Base-by-base conservation (phyloP, 352 stramenopile genomes). In the Globisporangium takayamanum region DNA sequence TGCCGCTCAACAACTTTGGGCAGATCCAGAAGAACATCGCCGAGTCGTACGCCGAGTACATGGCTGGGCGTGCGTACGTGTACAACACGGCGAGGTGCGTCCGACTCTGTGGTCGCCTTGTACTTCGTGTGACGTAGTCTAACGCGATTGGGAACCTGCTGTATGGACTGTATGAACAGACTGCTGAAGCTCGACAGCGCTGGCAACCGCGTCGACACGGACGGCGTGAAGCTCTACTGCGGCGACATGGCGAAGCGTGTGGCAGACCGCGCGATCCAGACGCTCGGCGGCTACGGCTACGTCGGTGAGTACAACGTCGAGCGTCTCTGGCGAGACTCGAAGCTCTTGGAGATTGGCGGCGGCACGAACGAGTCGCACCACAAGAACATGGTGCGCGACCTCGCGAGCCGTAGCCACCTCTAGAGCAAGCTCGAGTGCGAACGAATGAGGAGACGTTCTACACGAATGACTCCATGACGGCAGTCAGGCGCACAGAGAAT, bases 321-420 rank as follows among this genome's bases (percentile, higher is more conserved):
- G 80, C 80, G 96, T 51, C 78, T 99, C 2, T 99, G 96, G 97
- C 85, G 97, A 58, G 97, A 99, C 88, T 92, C 96, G 14, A 99
- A 99, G 75, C 72, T 99, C 53, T 74, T 99, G n/a, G 97, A 99
- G 80, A 99, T 99, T 70, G 97, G 97, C 50, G 97, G 97, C 54
- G 97, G 97, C 54, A 99, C 97, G 25, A 98, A 98, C 64, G 96
- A 99, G 75, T 98, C 92, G 50, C 96, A 99, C 69, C 94, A 99
- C 74, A 99, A 99, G 76, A 99, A 99, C 72, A 99, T 99, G 92
- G 87, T 87, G 60, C 82, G 83, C 49, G 82, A 94, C 66, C 72
- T 94, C 50, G 72, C 74, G 25, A 57, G 53, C 25, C 71, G 72
- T 54, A 52, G 70, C 39, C 59, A 66, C 47, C 57, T 81, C 42